Evolutionary conservation across 169 alveolate genomes (phyloP).

Genomic region (Eimeria acervulina): DNA sequence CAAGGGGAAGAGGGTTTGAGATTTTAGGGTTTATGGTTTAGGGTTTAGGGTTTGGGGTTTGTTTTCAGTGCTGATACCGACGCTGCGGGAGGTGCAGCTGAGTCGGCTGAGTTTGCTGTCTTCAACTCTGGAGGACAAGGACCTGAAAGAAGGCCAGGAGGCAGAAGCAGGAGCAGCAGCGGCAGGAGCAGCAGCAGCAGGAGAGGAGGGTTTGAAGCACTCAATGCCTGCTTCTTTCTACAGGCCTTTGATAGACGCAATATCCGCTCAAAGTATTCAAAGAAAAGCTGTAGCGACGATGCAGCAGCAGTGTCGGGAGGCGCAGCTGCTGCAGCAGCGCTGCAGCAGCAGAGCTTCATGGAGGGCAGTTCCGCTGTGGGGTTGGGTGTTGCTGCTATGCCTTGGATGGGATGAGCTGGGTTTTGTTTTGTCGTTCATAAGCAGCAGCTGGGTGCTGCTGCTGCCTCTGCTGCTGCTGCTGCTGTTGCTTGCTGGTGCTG

Average conservation of each 20-base stretch:
- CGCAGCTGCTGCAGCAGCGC: constrained; percentile 78
- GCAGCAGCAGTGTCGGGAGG: constrained; percentile 81
- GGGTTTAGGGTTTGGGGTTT: constrained; percentile 35
- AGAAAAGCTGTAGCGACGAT: constrained; percentile 30
- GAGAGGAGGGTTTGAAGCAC: not conserved
- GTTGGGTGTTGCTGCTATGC: constrained; percentile 65
- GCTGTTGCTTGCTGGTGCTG: constrained; percentile 54
- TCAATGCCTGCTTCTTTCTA: constrained; percentile 43
- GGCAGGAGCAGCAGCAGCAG: not conserved
- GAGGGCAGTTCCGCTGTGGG: constrained; percentile 78
- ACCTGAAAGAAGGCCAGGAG: not conserved
- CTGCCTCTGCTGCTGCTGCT: constrained; percentile 44
- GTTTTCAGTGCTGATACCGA: constrained; percentile 19
- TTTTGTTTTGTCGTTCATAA: not conserved
- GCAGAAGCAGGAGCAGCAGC: not conserved
- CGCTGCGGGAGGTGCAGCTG: constrained; percentile 64
- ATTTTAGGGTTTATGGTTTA: not conserved
- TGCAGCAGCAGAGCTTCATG: constrained; percentile 58
- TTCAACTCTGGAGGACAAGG: constrained; percentile 32
- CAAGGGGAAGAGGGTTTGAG: not conserved
- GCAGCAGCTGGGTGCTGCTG: constrained; percentile 45
- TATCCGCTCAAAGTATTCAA: constrained; percentile 37
- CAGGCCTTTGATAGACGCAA: constrained; percentile 29
- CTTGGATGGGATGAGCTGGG: constrained; percentile 76
- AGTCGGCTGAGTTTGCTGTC: constrained; percentile 5